Evolutionary conservation across 371 early-diverging fungal genomes (phyloP).

Genomic region (Circinella minor): DNA sequence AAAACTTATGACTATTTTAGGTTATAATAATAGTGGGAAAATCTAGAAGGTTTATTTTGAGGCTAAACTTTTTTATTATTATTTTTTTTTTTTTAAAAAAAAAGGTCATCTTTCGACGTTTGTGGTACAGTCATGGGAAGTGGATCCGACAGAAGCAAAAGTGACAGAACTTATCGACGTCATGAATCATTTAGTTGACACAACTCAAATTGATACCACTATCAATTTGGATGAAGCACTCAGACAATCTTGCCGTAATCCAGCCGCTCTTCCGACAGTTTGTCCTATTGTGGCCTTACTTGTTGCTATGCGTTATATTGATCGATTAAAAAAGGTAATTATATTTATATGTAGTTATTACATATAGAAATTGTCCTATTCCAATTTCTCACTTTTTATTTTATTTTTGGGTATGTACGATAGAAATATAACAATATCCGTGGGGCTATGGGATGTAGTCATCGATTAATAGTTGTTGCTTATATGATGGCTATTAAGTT

Average conservation of each 20-base stretch:
- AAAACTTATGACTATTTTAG: background rate
- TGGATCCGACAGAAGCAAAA: constrained; percentile 33
- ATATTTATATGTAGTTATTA: background rate
- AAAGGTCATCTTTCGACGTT: constrained; percentile 42
- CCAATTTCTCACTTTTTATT: too few relatives aligned
- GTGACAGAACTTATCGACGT: constrained; percentile 31
- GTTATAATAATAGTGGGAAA: background rate
- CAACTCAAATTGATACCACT: constrained; percentile 29
- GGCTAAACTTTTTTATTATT: too few relatives aligned
- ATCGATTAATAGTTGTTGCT: constrained; percentile 60
- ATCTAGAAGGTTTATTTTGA: too few relatives aligned
- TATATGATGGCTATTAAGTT: constrained; percentile 64
- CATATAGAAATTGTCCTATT: background rate
- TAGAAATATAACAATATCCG: constrained; percentile 55
- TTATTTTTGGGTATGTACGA: background rate
- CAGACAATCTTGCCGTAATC: constrained; percentile 30
- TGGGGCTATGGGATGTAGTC: constrained; percentile 60
- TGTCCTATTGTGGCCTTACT: constrained; percentile 57
- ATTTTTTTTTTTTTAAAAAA: too few relatives aligned
- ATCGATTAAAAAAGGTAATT: constrained; percentile 59
- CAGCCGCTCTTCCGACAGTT: constrained; percentile 39
- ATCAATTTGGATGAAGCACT: constrained; percentile 35
- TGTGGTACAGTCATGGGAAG: constrained; percentile 51
- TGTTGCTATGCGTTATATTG: constrained; percentile 61
- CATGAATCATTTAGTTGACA: constrained; percentile 35